A percentile compares a stretch with the other conserved stretches of the same genome.
Evolutionary conservation across 306 rosid genomes (phyloP).

Genomic region (Rosa persica): DNA sequence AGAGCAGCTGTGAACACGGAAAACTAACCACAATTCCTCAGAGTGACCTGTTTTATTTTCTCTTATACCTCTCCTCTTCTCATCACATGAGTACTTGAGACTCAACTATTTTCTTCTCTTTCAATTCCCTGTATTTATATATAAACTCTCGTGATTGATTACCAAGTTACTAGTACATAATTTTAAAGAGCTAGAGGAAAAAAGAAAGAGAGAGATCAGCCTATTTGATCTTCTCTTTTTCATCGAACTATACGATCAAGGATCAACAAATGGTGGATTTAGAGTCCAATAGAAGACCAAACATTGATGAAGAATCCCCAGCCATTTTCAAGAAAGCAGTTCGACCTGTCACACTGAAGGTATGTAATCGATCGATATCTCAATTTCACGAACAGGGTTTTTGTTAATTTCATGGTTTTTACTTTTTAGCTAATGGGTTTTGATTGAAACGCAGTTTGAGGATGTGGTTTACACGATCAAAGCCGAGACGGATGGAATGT

Average conservation of each 20-base stretch:
- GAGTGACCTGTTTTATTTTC: not conserved
- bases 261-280: conserved; percentile 41
- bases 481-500: conserved; percentile 15
- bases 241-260: not conserved
- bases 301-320: not conserved
- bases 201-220: not conserved
- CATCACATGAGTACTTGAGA: not conserved
- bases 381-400: not conserved
- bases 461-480: conserved; percentile 54
- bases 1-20: conserved; percentile 7
- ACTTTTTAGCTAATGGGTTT: not conserved
- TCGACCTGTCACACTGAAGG: conserved; percentile 51
- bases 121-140: not conserved
- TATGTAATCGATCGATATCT: conserved; percentile 12
- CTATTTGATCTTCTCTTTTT: not conserved
- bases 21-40: not conserved
- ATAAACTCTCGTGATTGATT: not conserved
- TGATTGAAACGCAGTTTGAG: conserved; percentile 41
- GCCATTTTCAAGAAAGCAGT: conserved; percentile 32
- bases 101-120: not conserved
- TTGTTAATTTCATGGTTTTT: not conserved
- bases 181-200: not conserved
- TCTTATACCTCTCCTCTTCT: not conserved
- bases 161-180: not conserved
- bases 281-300: conserved; percentile 29